A percentile compares a stretch with the other conserved stretches of the same genome.
phyloP scores from a whole-genome alignment of 2,329 filamentous ascomycete species.

The Botrytis medusae region DNA sequence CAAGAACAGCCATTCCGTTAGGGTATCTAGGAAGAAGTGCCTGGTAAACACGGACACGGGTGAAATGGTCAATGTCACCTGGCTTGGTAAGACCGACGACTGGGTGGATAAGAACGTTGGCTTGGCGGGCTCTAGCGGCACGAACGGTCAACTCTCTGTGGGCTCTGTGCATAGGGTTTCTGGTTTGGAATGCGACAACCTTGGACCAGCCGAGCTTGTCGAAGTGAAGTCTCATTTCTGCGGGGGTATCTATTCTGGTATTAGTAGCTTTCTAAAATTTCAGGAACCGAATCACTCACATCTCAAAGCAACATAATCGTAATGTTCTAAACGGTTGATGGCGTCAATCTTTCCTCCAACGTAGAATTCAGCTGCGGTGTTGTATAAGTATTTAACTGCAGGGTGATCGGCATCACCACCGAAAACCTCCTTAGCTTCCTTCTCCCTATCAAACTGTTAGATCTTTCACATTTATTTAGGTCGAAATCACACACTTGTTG shows the following conservation, averaged over 20 bases:
- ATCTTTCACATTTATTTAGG: not conserved
- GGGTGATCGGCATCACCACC: slow-evolving; percentile 90
- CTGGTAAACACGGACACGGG: slow-evolving; percentile 97
- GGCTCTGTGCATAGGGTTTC: slow-evolving; percentile 99
- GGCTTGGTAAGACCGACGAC: slow-evolving; percentile 98
- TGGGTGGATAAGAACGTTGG: slow-evolving; percentile 98
- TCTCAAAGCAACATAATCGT: slow-evolving; percentile 95
- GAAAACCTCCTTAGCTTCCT: slow-evolving; percentile 93
- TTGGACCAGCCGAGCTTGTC: slow-evolving; percentile 99
- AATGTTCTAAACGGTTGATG: slow-evolving; percentile 93
- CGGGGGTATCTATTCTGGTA: slow-evolving; percentile 69
- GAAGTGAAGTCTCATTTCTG: slow-evolving; percentile 93
- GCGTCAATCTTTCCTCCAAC: slow-evolving; percentile 95
- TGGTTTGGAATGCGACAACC: slow-evolving; percentile 98
- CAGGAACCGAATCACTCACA: slow-evolving; percentile 56
- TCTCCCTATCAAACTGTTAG: slow-evolving; percentile 55
- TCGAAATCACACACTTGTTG: slow-evolving; percentile 69
- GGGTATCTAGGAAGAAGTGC: slow-evolving; percentile 94
- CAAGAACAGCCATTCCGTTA: slow-evolving; percentile 97
- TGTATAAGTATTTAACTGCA: slow-evolving; percentile 85
- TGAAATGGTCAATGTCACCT: slow-evolving; percentile 99
- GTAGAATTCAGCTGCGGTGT: slow-evolving; percentile 81
- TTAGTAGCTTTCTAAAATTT: slow-evolving; percentile 25
- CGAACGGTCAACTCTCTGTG: slow-evolving; percentile 97
- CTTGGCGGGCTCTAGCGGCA: slow-evolving; percentile 90